Evolutionary conservation across 805 yeast genomes (phyloP).

Genomic region (Wickerhamomyces chaumierensis): DNA sequence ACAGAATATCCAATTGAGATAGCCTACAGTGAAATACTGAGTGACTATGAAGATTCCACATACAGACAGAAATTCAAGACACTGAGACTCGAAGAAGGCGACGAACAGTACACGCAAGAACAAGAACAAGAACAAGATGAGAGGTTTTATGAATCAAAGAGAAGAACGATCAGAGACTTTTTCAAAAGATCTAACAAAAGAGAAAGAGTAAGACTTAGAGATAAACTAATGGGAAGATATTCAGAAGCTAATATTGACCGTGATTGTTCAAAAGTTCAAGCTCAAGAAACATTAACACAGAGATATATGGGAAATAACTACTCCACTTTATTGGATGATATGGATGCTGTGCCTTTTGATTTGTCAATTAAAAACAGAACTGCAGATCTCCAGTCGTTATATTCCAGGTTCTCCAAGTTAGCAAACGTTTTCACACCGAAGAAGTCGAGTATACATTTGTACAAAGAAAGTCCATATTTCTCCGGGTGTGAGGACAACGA

Average conservation of each 20-base stretch:
- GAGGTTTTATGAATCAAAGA: not conserved
- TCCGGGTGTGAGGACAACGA: not conserved
- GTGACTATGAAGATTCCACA: too few relatives aligned
- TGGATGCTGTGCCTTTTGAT: slow-evolving; percentile 17
- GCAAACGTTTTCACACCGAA: not conserved
- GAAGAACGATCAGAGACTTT: not conserved
- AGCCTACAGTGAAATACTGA: too few relatives aligned
- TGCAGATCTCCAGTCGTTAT: not conserved
- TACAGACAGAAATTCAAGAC: too few relatives aligned
- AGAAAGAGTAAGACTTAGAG: not conserved
- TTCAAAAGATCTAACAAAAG: not conserved
- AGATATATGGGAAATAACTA: slow-evolving; percentile 14
- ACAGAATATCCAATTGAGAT: too few relatives aligned
- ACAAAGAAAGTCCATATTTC: not conserved
- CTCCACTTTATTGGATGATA: slow-evolving; percentile 13
- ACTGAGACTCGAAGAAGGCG: too few relatives aligned
- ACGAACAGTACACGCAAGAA: too few relatives aligned
- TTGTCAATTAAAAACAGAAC: slow-evolving; percentile 3
- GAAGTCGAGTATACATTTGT: not conserved
- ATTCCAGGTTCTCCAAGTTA: not conserved
- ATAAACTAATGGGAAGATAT: not conserved
- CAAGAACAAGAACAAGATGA: too few relatives aligned
- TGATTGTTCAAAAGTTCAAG: too few relatives aligned
- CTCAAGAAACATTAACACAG: slow-evolving; percentile 17
- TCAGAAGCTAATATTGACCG: too few relatives aligned